Base-by-base conservation (phyloP, 257 asterid species). In the Sherardia arvensis region DNA sequence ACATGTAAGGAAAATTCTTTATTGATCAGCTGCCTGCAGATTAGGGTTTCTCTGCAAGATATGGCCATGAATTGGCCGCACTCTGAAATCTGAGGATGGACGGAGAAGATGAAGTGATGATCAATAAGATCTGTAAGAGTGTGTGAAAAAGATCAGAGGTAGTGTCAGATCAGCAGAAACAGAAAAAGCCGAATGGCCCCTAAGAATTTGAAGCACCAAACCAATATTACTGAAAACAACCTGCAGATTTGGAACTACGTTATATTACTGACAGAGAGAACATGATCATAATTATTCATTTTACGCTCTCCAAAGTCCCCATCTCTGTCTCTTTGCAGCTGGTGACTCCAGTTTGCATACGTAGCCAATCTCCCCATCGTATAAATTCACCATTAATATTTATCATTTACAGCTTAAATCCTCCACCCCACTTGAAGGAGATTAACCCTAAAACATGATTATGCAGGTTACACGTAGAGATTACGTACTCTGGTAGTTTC, bases 351-450 rank as follows among this genome's bases (percentile, higher is more conserved):
- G 22, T 12, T 67, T 15, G 32, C 69, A 45, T 73, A 79, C 84
- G 84, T 79, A 73, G 77, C 77, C 66, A 25, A 17, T 73, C 67
- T 79, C 53, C 3, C 67, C 55, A 84, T 85, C 95, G 67, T 76
- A 49, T 17, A 81, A 64, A 62, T 15, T 59, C 11, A 29, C 43
- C 30, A 7, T 4, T 28, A 5, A 3, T 28, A 28, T 58, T 34
- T 4, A 17, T 14, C 29, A 5, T 20, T 20, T 51, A n/a, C 27
- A 22, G 1, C 22, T 22, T 21, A 53, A 36, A 36, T 8, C 43
- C 1, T 36, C 11, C 48, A 40, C n/a, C 48, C 47, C 47, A 38
- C 47, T 38, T 38, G 47, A 38, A 38, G 48, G 48, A 5, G 48
- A 40, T 12, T 40, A 11, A n/a, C n/a, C n/a, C n/a, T n/a, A n/a